Evolutionary conservation across 2,329 filamentous ascomycete species (phyloP), one percentile per base, ranked within the genome.

Genomic region (Beauveria caledonica): DNA sequence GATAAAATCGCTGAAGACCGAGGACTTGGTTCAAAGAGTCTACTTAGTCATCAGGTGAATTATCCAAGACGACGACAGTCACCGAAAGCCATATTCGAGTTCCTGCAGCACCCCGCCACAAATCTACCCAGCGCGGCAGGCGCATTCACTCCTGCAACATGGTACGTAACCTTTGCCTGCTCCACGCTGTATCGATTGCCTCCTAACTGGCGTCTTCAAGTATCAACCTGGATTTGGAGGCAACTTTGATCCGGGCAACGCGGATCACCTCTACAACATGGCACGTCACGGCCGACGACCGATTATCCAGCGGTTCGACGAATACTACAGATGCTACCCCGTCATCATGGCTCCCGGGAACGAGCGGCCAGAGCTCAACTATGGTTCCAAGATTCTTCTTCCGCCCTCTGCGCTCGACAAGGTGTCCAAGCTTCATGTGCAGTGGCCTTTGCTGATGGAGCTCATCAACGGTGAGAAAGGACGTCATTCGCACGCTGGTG

Each of bases 261-360:
- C 78, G n/a, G 73, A 76, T 33, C 73, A 77, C 62, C 75, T 81
- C 68, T 78, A 76, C 69, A 77, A 77, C 69, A 76, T 81, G 74
- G 77, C 77, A 42, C 73, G 72, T 61, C 68, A 70, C 59, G 74
- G 76, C 61, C 78, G 81, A 62, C 75, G 79, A 58, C 73, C 79
- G 72, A 68, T 80, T 76, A 67, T 78, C 58, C 89, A 91, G 68
- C 90, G 92, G 63, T 99, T 99, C 78, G 93, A 99, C 74, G 94
- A 99, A 75, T 97, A 96, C 78, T 97, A 97, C 77, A 88, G 94
- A 69, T 97, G 92, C 79, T 99, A 97, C 71, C 94, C 94, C 48
- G 84, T 97, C 68, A 86, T 88, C 68, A 97, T 99, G 92, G 86
- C 96, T 64, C 91, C 92, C 13, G 92, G 93, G 3, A 85, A 90